These are phyloP conservation scores for Starmera quercuum DNA, from an alignment of 805 yeast genomes.

Conservation along the genomic window DNA sequence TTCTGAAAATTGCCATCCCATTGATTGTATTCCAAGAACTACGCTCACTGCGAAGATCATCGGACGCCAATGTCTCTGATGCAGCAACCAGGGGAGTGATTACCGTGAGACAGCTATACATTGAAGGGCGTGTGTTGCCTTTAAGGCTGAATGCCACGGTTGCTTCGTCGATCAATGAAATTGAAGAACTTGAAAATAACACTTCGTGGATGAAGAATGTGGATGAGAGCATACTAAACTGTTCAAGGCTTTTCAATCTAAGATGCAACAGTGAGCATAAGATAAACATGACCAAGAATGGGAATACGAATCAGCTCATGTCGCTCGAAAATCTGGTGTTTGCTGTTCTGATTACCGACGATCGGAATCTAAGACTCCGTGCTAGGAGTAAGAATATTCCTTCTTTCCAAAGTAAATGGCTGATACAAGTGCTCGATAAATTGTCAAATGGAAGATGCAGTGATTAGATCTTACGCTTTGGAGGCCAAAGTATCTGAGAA, in stretches of 20 bases:
- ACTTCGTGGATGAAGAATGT: conserved; percentile 66
- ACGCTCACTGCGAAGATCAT: conserved; percentile 60
- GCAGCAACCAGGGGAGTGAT: conserved; percentile 78
- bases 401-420: conserved; percentile 54
- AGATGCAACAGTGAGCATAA: conserved; percentile 2
- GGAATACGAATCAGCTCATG: conserved; percentile 2
- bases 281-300: conserved; percentile 3
- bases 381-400: conserved; percentile 50
- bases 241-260: conserved; percentile 33
- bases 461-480: conserved; percentile 30
- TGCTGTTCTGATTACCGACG: conserved; percentile 66
- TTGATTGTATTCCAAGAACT: conserved; percentile 73
- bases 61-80: conserved; percentile 67
- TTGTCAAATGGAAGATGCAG: conserved; percentile 41
- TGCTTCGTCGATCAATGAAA: conserved; percentile 63
- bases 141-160: conserved; percentile 62
- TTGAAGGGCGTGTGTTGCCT: conserved; percentile 48
- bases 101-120: conserved; percentile 57
- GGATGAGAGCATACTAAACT: conserved; percentile 59
- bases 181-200: conserved; percentile 66
- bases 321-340: not conserved
- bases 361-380: conserved; percentile 61
- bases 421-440: conserved; percentile 42
- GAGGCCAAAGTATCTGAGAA: too few relatives aligned
- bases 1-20: conserved; percentile 58